Evolutionary conservation across 2,329 filamentous ascomycete genomes (phyloP).

Genomic region (Aspergillus sp.): DNA sequence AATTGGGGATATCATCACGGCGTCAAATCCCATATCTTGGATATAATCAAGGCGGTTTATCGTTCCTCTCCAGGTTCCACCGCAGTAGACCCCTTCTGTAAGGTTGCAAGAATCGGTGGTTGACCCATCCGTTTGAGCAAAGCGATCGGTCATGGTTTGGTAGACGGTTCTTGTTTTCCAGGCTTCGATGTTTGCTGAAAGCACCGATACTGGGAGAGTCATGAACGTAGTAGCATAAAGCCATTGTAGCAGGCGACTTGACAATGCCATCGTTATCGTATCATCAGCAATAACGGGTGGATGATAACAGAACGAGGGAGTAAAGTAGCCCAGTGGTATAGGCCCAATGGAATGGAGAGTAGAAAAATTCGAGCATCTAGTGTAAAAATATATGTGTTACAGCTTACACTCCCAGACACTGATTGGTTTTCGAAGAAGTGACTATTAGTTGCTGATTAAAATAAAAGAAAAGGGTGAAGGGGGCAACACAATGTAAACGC

Average conservation of each 20-base stretch:
- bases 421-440: neutral
- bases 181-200: constrained; percentile 26
- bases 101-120: constrained; percentile 32
- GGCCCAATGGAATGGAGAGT: neutral
- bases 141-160: constrained; percentile 49
- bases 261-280: neutral
- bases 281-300: neutral
- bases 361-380: neutral
- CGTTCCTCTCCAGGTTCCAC: constrained; percentile 52
- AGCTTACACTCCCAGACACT: neutral
- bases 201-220: constrained; percentile 10
- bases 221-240: constrained; percentile 3
- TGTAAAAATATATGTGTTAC: neutral
- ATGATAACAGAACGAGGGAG: no score
- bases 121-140: constrained; percentile 43
- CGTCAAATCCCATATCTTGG: constrained; percentile 50
- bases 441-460: neutral
- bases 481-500: neutral
- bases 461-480: neutral
- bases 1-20: constrained; percentile 47
- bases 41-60: constrained; percentile 53
- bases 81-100: constrained; percentile 45
- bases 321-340: neutral
- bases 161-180: constrained; percentile 48
- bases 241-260: neutral